These are phyloP conservation scores for Chloranthus sessilifolius DNA, from an alignment of 164 flowering plant species.

Conservation along the genomic window DNA sequence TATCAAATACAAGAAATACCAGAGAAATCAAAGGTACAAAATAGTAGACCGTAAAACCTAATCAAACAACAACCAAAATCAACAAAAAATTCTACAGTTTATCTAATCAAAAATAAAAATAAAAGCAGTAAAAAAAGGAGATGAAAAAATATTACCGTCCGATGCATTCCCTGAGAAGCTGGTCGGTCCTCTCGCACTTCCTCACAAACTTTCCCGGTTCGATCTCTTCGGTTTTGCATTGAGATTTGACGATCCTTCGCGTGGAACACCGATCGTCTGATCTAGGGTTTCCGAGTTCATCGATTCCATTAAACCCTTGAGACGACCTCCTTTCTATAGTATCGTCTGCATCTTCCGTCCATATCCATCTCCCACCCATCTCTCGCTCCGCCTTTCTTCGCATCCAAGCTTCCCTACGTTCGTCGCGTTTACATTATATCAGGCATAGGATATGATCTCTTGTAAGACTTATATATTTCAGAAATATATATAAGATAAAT, in stretches of 20 bases:
- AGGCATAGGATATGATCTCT: too few relatives aligned
- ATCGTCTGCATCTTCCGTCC: slow-evolving; percentile 29
- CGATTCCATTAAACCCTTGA: slow-evolving; percentile 9
- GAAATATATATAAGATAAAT: too few relatives aligned
- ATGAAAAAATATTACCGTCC: slow-evolving; percentile 44
- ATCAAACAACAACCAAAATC: neutral
- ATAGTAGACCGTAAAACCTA: neutral
- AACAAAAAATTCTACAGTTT: too few relatives aligned
- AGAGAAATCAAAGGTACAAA: neutral
- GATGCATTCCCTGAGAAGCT: slow-evolving; percentile 57
- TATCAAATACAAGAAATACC: neutral
- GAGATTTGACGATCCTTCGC: slow-evolving; percentile 48
- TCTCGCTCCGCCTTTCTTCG: slow-evolving; percentile 1
- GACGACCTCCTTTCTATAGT: slow-evolving; percentile 3
- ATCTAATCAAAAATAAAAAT: neutral
- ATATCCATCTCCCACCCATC: slow-evolving; percentile 80
- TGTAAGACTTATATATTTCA: too few relatives aligned
- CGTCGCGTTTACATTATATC: too few relatives aligned
- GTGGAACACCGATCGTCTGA: slow-evolving; percentile 38
- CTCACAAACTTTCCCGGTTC: slow-evolving; percentile 81
- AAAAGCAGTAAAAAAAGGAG: neutral
- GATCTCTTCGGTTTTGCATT: slow-evolving; percentile 80
- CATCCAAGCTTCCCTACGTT: neutral
- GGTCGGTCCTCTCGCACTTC: slow-evolving; percentile 80
- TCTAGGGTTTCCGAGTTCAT: slow-evolving; percentile 8